Base-by-base conservation (phyloP, 495 filamentous ascomycete genomes). In the Hyaloscypha bicolor region DNA sequence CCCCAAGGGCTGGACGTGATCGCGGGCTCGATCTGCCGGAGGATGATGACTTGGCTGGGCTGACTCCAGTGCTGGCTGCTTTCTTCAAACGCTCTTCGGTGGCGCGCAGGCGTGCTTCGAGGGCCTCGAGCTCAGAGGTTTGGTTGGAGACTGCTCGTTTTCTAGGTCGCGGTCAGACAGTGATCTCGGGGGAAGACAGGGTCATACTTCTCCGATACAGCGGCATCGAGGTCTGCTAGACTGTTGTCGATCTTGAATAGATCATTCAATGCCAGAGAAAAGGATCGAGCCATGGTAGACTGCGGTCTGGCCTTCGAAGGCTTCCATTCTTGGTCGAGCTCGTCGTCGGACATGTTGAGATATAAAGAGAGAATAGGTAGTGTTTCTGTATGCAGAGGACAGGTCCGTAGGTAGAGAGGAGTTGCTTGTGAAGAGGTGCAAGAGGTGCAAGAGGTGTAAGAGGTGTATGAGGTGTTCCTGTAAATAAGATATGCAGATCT, bases 231-330 rank as follows among this genome's bases (percentile, higher is more conserved):
- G 66, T 91, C 85, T 71, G 91, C 87, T 66, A 97, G 79, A 70
- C 87, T 87, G 73, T 89, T 91, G 70, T 96, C 90, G 71, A 95
- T 88, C 70, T 88, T 85, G 77, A 98, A 98, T 68, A 93, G 89
- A 76, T 93, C 91, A 79, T 96, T 91, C 62, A 98, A 84, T 73
- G 91, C 91, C 30, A 88, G 81, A 35, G 92, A 93, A 82, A 98
- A 97, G 64, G 88, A 90, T 64, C 90, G 89, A 30, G 93, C 94
- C 76, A 97, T 88, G 63, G 91, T 94, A 92, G 92, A 94, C 82
- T 94, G 91, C 61, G 91, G 91, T 69, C 84, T 81, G 70, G 82
- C 83, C 76, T 81, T 91, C 4, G 42, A 48, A 45, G 91, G 90
- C 83, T 92, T 90, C 89, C 90, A 93, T 76, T 89, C 89, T 70